A percentile compares a stretch with the other conserved stretches of the same genome.
Conservation (phyloP, 2,329 filamentous ascomycete species). For the Ophiosphaerella narmari region DNA sequence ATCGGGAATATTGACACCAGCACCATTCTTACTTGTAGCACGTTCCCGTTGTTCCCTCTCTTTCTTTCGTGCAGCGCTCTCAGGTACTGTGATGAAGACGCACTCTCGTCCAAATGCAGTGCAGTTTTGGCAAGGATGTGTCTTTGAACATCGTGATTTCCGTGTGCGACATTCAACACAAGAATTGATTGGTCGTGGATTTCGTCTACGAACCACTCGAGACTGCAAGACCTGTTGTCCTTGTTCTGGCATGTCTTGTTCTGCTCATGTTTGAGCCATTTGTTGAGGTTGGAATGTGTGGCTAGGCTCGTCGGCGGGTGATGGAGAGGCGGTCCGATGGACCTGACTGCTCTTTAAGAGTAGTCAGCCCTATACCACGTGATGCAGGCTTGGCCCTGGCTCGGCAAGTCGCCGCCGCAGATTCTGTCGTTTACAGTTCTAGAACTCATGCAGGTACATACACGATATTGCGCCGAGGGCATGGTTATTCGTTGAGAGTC, state of each 20-base stretch:
- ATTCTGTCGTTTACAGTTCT: neutral
- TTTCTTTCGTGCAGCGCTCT: slow-evolving; percentile 45
- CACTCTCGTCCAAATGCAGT: slow-evolving; percentile 46
- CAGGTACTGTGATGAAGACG: slow-evolving; percentile 46
- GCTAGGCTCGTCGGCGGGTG: slow-evolving; percentile 23
- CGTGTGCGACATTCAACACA: slow-evolving; percentile 47
- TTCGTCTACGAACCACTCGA: slow-evolving; percentile 45
- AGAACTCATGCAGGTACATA: neutral
- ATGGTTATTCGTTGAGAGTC: slow-evolving; percentile 1
- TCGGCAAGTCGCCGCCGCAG: too few species aligned
- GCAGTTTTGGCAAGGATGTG: slow-evolving; percentile 47
- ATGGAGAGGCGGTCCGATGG: slow-evolving; percentile 10
- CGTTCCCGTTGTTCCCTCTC: slow-evolving; percentile 38
- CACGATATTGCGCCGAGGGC: neutral
- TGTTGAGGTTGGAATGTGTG: slow-evolving; percentile 18
- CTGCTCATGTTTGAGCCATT: slow-evolving; percentile 41
- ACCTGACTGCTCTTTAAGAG: neutral
- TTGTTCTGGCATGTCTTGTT: slow-evolving; percentile 44
- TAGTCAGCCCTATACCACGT: too few species aligned
- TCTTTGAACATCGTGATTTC: slow-evolving; percentile 47
- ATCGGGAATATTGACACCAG: slow-evolving; percentile 33
- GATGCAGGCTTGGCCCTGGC: too few species aligned
- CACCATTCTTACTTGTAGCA: slow-evolving; percentile 31
- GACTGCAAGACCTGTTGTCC: slow-evolving; percentile 42
- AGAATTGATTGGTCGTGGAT: slow-evolving; percentile 46